A percentile compares a stretch with the other conserved stretches of the same genome.
phyloP scores from a whole-genome alignment of 2,329 filamentous ascomycete genomes.

The Monosporascus cannonballus region DNA sequence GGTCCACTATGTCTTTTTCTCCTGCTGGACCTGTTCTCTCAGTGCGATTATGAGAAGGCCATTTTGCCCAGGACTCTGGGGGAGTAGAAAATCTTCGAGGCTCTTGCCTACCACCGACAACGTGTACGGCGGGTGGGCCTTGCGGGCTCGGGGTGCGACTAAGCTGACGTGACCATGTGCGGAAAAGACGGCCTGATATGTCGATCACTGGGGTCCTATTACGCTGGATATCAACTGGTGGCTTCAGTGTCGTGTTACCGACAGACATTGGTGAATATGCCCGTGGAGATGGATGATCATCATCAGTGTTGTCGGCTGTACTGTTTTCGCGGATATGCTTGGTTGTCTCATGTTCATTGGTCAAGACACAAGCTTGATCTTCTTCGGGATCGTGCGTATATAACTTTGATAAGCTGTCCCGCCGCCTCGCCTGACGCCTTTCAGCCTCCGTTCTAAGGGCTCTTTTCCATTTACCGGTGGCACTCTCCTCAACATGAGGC shows the following conservation, averaged over 20 bases:
- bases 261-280: slow-evolving; percentile 2
- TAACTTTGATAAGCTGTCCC: not conserved
- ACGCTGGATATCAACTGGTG: slow-evolving; percentile 3
- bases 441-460: slow-evolving; percentile 7
- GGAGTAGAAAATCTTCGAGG: slow-evolving; percentile 11
- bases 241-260: slow-evolving; percentile 4
- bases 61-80: slow-evolving; percentile 26
- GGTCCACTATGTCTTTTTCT: slow-evolving; percentile 16
- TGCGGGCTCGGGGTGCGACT: slow-evolving; percentile 12
- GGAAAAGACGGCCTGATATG: slow-evolving; percentile 17
- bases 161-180: slow-evolving; percentile 23
- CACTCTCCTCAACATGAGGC: slow-evolving; percentile 3
- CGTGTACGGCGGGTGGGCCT: slow-evolving; percentile 4
- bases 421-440: not conserved
- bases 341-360: too few relatives aligned
- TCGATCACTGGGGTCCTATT: slow-evolving; percentile 9
- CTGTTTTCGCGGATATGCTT: not conserved
- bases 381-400: not conserved
- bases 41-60: slow-evolving; percentile 25
- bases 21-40: slow-evolving; percentile 22
- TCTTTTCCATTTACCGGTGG: slow-evolving; percentile 8
- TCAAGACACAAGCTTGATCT: not conserved
- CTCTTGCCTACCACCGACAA: slow-evolving; percentile 1
- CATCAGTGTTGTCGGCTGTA: not conserved
- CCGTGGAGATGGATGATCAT: not conserved